phyloP scores from a whole-genome alignment of 371 early-diverging fungal species.

The Saksenaea vasiformis region DNA sequence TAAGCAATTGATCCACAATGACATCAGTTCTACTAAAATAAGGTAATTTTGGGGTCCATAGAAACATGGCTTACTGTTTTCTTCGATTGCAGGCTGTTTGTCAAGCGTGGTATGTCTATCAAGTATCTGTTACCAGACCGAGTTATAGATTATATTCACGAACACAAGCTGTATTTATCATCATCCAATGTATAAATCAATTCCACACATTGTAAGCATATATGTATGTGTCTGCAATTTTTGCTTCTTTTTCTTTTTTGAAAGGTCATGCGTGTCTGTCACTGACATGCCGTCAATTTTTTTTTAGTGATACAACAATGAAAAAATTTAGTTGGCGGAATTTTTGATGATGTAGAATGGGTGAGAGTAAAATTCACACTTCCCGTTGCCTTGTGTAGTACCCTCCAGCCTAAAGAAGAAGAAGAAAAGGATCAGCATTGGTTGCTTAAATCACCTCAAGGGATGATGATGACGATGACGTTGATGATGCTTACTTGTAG shows the following conservation, averaged over 20 bases:
- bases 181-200: neutral
- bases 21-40: constrained; percentile 95
- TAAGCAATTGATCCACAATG: constrained; percentile 95
- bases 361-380: constrained; percentile 23
- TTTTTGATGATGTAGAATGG: constrained; percentile 21
- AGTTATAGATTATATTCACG: constrained; percentile 88
- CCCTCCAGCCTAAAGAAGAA: constrained; percentile 12
- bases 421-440: neutral
- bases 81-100: constrained; percentile 88
- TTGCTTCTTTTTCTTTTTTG: neutral
- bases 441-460: neutral
- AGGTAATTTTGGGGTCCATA: constrained; percentile 47
- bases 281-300: neutral
- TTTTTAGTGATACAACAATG: neutral
- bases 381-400: constrained; percentile 13
- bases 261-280: neutral
- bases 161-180: constrained; percentile 68
- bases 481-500: constrained; percentile 19
- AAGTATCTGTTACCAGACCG: constrained; percentile 92
- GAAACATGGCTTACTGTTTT: neutral
- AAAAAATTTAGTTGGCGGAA: neutral
- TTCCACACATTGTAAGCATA: neutral
- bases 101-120: constrained; percentile 92
- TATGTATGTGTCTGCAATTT: neutral
- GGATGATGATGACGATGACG: neutral